These are phyloP conservation scores for Dioscorea zingiberensis DNA, from an alignment of 106 monocot species.

Conservation along the genomic window DNA sequence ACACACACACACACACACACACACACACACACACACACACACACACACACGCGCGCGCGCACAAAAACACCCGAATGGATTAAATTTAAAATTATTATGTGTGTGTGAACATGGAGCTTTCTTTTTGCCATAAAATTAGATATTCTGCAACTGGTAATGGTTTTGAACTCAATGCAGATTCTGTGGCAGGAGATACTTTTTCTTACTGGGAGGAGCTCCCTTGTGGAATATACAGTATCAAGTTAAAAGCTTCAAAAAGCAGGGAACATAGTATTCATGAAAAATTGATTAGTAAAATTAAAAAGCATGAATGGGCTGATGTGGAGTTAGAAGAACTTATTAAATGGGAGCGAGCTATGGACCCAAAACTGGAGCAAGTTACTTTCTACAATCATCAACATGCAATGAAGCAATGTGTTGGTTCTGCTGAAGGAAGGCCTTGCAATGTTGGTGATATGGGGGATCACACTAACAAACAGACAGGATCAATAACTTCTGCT, in stretches of 20 bases:
- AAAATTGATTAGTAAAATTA: conserved; percentile 29
- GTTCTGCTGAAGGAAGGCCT: no score
- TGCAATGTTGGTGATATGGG: no score
- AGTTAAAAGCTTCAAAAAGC: conserved; percentile 21
- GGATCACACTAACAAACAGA: no score
- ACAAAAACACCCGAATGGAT: no score
- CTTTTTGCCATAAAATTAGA: no score
- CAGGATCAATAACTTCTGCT: no score
- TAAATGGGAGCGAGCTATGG: conserved; percentile 68
- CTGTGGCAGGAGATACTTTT: conserved; percentile 11
- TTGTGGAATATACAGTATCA: conserved; percentile 85
- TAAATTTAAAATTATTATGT: no score
- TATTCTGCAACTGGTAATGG: conserved; percentile 21
- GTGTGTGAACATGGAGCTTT: no score
- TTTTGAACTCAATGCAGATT: conserved; percentile 13
- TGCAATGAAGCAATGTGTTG: no score
- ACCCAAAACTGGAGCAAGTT: conserved; percentile 19
- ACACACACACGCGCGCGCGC: no score
- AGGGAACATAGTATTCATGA: conserved; percentile 14
- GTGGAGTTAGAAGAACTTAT: conserved; percentile 42
- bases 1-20: no score
- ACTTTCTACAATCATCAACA: not conserved
- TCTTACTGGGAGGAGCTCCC: conserved; percentile 77
- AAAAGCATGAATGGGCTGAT: conserved; percentile 67
- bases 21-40: no score